A percentile compares a stretch with the other conserved stretches of the same genome.
phyloP scores from a whole-genome alignment of 1,284 basidiomycete genomes.

The Irpex rosettiformis region DNA sequence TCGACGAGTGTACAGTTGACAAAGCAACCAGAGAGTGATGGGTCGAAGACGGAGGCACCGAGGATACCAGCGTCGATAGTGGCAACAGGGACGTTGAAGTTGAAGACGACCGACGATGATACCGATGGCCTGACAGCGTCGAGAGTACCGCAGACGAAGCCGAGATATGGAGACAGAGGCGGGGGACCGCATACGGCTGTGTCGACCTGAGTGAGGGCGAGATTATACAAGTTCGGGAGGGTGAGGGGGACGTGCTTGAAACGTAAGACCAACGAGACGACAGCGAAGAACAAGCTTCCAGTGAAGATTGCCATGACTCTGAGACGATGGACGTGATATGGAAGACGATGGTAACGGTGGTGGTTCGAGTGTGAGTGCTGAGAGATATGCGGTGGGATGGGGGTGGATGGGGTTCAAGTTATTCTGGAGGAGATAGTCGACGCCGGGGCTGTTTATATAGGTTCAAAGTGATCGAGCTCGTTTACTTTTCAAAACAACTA shows the following conservation, averaged over 20 bases:
- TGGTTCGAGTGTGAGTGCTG: neutral
- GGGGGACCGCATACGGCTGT: neutral
- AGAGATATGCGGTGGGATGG: neutral
- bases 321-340: neutral
- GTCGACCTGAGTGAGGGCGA: neutral
- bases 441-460: neutral
- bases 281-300: neutral
- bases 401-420: neutral
- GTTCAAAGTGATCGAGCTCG: neutral
- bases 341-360: neutral
- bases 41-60: neutral
- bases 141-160: neutral
- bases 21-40: neutral
- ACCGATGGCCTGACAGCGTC: neutral
- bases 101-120: neutral
- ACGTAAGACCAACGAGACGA: neutral
- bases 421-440: neutral
- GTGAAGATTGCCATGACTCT: neutral
- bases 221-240: neutral
- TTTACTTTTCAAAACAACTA: neutral
- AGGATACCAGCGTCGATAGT: neutral
- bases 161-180: neutral
- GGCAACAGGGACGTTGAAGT: neutral
- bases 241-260: neutral
- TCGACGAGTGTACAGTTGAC: neutral